Conservation (phyloP, 257 asterid genomes). For the Solanum gracilifrons region DNA sequence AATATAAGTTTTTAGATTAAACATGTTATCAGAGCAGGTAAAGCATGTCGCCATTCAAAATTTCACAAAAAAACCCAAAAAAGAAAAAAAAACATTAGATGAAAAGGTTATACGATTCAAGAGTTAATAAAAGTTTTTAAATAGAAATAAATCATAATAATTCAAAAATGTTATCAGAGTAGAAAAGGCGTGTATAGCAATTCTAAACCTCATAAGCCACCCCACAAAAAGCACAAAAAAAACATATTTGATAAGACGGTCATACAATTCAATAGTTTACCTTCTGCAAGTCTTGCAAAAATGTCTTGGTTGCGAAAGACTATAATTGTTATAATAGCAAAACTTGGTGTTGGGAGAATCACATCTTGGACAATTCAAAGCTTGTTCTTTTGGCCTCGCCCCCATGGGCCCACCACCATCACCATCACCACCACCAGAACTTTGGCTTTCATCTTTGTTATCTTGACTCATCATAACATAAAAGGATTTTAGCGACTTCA, state of each 20-base stretch:
- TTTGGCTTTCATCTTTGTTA: conserved; percentile 25
- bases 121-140: background rate
- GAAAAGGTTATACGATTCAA: background rate
- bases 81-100: background rate
- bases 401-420: conserved; percentile 9
- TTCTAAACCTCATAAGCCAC: background rate
- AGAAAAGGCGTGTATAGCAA: rapidly evolving
- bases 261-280: background rate
- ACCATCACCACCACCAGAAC: conserved; percentile 14
- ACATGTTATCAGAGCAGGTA: background rate
- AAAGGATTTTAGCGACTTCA: background rate
- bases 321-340: conserved; percentile 90
- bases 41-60: background rate
- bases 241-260: background rate
- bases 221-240: background rate
- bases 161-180: background rate
- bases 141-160: background rate
- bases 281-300: conserved; percentile 91
- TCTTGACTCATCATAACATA: background rate
- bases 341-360: conserved; percentile 88
- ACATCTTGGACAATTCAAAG: conserved; percentile 75
- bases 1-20: background rate
- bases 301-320: conserved; percentile 85
- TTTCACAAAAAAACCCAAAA: background rate
- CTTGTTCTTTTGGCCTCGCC: conserved; percentile 29